Evolutionary conservation across 2,329 filamentous ascomycete genomes (phyloP).

Genomic region (Periconia macrospinosa): DNA sequence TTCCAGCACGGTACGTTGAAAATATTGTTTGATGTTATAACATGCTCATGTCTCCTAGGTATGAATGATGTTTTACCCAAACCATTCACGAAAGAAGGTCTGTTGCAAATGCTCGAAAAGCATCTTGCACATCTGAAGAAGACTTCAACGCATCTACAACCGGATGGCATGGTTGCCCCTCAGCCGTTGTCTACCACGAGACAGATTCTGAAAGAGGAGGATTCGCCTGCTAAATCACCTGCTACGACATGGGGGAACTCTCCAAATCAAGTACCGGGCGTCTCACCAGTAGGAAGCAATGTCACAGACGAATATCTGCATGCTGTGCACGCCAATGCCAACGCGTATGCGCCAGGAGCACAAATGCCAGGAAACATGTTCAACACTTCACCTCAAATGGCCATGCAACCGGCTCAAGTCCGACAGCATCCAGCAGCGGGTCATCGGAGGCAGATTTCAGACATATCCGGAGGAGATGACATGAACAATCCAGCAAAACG

Average conservation of each 20-base stretch:
- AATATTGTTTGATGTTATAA: too few species aligned
- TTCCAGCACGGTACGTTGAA: conserved; percentile 81
- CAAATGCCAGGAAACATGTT: conserved; percentile 43
- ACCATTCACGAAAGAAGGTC: conserved; percentile 85
- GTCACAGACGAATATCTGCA: conserved; percentile 52
- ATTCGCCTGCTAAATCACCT: conserved; percentile 64
- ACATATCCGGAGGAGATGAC: conserved; percentile 59
- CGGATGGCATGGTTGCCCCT: conserved; percentile 54
- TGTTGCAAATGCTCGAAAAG: conserved; percentile 81
- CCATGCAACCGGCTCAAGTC: conserved; percentile 24
- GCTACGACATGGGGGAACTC: conserved; percentile 65
- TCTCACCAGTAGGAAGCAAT: conserved; percentile 55
- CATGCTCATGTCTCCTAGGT: conserved; percentile 57
- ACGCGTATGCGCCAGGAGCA: conserved; percentile 39
- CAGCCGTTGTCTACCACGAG: conserved; percentile 54
- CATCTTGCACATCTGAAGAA: conserved; percentile 84
- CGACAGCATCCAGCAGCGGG: conserved; percentile 29
- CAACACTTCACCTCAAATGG: conserved; percentile 42
- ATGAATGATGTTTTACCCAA: conserved; percentile 99
- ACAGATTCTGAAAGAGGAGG: conserved; percentile 64
- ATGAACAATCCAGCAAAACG: conserved; percentile 58
- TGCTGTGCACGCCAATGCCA: conserved; percentile 46
- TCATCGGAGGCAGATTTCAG: conserved; percentile 62
- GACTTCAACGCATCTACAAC: conserved; percentile 43
- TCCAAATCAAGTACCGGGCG: conserved; percentile 59